Evolutionary conservation across 257 asterid species (phyloP).

Genomic region (Rhazya stricta): DNA sequence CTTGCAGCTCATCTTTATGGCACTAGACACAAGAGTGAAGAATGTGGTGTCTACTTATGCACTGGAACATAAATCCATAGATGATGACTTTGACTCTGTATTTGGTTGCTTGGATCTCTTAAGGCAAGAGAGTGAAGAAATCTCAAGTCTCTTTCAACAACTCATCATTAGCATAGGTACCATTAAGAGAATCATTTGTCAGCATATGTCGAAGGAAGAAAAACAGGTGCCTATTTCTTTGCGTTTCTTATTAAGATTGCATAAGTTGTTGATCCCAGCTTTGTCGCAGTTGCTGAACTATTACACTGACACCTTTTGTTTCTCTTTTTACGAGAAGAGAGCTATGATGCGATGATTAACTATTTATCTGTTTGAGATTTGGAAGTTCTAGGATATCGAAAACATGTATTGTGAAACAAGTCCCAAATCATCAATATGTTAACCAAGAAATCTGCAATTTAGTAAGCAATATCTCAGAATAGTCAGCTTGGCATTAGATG

Average conservation of each 20-base stretch:
- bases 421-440: neutral
- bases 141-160: constrained; percentile 42
- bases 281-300: neutral
- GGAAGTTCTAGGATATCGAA: neutral
- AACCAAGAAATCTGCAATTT: neutral
- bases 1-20: constrained; percentile 75
- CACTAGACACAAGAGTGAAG: constrained; percentile 64
- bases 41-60: constrained; percentile 56
- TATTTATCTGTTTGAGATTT: neutral
- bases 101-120: constrained; percentile 54
- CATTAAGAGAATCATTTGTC: constrained; percentile 50
- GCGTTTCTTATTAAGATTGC: neutral
- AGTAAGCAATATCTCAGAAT: neutral
- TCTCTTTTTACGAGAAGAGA: neutral
- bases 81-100: constrained; percentile 44
- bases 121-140: constrained; percentile 35
- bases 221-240: constrained; percentile 47
- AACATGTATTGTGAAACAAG: neutral
- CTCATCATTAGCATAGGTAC: constrained; percentile 58
- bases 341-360: neutral
- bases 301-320: neutral
- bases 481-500: neutral
- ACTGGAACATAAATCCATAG: constrained; percentile 62
- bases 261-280: neutral
- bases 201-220: constrained; percentile 90